Evolutionary conservation across 345 rosid species (phyloP).

Genomic region (Populus simonii): DNA sequence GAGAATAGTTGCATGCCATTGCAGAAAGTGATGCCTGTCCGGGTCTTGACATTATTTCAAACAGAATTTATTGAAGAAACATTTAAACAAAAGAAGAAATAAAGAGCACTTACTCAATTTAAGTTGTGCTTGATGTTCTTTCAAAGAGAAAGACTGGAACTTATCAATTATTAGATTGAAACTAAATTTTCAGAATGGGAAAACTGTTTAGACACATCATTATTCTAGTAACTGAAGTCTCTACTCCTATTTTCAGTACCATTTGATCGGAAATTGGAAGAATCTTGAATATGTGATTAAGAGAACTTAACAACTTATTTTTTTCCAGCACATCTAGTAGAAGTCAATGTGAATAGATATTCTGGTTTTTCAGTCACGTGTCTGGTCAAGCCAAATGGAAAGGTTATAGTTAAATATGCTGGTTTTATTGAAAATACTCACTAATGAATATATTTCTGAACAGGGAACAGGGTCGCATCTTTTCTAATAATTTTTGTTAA

Average conservation of each 20-base stretch:
- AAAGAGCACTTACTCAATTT: neutral
- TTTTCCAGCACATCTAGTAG: neutral
- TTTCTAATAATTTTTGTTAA: neutral
- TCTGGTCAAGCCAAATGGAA: neutral
- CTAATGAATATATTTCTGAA: neutral
- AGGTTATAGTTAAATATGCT: neutral
- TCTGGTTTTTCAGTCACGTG: neutral
- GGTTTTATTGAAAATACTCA: neutral
- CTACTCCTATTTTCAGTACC: neutral
- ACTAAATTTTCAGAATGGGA: neutral
- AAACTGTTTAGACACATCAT: neutral
- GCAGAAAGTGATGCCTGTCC: neutral
- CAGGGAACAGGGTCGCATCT: neutral
- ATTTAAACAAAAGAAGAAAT: neutral
- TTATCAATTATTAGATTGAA: neutral
- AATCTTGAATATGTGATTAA: neutral
- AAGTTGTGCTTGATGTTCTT: neutral
- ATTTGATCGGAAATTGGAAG: neutral
- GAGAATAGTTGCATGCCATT: neutral
- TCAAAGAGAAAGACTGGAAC: neutral
- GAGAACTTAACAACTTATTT: neutral
- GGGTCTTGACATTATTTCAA: neutral
- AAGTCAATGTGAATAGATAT: neutral
- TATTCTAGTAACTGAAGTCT: neutral
- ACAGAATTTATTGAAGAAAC: neutral